A percentile compares a stretch with the other conserved stretches of the same genome.
Evolutionary conservation across 192 early-diverging fungal genomes (phyloP).

Genomic region (Linnemannia schmuckeri): DNA sequence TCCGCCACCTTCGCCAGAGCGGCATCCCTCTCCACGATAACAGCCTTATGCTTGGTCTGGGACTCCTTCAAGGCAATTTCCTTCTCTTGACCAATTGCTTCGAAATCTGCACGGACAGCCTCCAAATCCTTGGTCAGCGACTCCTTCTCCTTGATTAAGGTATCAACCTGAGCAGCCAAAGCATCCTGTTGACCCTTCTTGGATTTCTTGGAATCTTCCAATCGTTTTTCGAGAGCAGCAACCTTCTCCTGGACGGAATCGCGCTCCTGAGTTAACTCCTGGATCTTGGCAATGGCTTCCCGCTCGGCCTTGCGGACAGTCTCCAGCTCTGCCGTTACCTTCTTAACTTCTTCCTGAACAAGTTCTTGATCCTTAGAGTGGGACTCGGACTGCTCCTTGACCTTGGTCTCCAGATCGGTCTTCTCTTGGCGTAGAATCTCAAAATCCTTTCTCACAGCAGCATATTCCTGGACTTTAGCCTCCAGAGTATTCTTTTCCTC

Average conservation of each 20-base stretch:
- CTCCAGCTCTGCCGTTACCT: constrained; percentile 10
- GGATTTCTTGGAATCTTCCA: constrained; percentile 25
- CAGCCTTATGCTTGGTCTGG: constrained; percentile 6
- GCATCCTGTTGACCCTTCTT: constrained; percentile 21
- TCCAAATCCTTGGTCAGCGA: constrained; percentile 27
- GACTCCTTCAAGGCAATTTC: constrained; percentile 6
- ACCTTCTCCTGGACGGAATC: constrained; percentile 21
- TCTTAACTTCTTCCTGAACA: constrained; percentile 6
- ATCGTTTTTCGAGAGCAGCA: constrained; percentile 20
- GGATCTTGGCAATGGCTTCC: constrained; percentile 1
- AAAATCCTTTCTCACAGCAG: constrained; percentile 22
- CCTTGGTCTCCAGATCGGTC: constrained; percentile 23
- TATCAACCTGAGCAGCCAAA: constrained; percentile 12
- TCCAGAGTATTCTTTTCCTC: not conserved
- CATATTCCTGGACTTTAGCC: not conserved
- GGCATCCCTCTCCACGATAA: constrained; percentile 10
- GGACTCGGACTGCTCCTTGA: constrained; percentile 10
- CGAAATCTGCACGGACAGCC: constrained; percentile 14
- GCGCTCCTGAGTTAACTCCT: constrained; percentile 37
- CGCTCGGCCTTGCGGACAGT: constrained; percentile 8
- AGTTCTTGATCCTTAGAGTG: constrained; percentile 17
- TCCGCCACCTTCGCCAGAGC: constrained; percentile 21
- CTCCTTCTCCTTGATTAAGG: constrained; percentile 24
- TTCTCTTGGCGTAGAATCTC: constrained; percentile 28
- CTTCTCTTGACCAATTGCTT: not conserved